These are phyloP conservation scores for Solanum appendiculatum DNA, from an alignment of 257 asterid species.

Conservation along the genomic window DNA sequence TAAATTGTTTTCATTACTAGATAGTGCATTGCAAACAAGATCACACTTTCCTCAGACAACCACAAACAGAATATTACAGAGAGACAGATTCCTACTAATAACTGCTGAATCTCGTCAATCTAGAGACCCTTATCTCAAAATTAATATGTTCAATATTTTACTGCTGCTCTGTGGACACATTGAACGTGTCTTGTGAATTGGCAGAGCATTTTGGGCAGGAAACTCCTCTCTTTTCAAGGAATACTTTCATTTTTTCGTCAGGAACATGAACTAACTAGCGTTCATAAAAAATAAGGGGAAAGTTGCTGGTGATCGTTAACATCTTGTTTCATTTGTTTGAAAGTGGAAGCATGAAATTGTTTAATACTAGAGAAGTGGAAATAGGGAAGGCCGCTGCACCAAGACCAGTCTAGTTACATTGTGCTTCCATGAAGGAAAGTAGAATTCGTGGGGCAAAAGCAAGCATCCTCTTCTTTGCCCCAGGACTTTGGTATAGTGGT, in stretches of 20 bases:
- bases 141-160: background rate
- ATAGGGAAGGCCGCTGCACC: background rate
- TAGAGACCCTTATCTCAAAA: background rate
- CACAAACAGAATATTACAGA: background rate
- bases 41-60: background rate
- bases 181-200: background rate
- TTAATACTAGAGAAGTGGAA: background rate
- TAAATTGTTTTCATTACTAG: background rate
- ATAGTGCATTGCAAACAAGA: background rate
- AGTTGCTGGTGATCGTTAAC: background rate
- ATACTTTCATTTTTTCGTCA: background rate
- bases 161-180: background rate
- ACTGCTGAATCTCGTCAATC: background rate
- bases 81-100: background rate
- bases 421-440: background rate
- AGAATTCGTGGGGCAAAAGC: background rate
- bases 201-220: background rate
- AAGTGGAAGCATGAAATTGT: background rate
- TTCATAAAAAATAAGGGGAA: background rate
- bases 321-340: background rate
- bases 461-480: background rate
- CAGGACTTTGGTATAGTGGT: background rate
- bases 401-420: background rate
- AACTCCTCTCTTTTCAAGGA: background rate
- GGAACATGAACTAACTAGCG: background rate